Conservation (phyloP, 352 stramenopile genomes). For the Saprolegnia diclina region DNA sequence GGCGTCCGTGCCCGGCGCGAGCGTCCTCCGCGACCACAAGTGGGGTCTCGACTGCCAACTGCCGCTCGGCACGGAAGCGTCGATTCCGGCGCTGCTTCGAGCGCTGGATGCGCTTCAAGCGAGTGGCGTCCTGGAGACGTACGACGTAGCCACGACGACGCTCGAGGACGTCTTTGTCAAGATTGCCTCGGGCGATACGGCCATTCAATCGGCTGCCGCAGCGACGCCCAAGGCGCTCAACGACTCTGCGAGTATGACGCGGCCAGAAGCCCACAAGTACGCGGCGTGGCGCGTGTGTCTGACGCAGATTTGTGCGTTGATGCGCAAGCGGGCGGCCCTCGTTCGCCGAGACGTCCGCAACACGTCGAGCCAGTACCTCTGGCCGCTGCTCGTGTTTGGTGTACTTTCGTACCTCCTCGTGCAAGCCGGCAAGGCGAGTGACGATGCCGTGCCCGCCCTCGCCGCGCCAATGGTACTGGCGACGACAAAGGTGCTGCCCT, state of each 20-base stretch:
- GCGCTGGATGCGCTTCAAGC: slow-evolving; percentile 71
- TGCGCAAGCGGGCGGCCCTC: not conserved
- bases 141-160: slow-evolving; percentile 97
- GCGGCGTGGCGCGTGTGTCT: slow-evolving; percentile 41
- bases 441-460: not conserved
- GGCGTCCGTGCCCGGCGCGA: slow-evolving; percentile 76
- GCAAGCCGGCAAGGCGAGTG: not conserved
- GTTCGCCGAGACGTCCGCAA: not conserved
- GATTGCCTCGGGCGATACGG: slow-evolving; percentile 70
- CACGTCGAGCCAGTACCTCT: slow-evolving; percentile 8
- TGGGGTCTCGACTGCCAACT: slow-evolving; percentile 92
- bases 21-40: slow-evolving; percentile 68
- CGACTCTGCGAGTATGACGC: not conserved
- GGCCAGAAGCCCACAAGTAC: slow-evolving; percentile 55
- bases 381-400: not conserved
- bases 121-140: slow-evolving; percentile 76
- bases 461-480: not conserved
- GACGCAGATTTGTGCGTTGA: not conserved
- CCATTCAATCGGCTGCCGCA: not conserved
- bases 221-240: not conserved
- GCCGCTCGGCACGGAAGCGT: slow-evolving; percentile 76
- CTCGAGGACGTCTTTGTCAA: slow-evolving; percentile 99
- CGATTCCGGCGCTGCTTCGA: slow-evolving; percentile 90
- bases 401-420: not conserved
- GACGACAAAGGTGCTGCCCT: not conserved